Evolutionary conservation across 2,329 filamentous ascomycete species (phyloP), one percentile per base, ranked within the genome.

Genomic region (Cordyceps tenuipes): DNA sequence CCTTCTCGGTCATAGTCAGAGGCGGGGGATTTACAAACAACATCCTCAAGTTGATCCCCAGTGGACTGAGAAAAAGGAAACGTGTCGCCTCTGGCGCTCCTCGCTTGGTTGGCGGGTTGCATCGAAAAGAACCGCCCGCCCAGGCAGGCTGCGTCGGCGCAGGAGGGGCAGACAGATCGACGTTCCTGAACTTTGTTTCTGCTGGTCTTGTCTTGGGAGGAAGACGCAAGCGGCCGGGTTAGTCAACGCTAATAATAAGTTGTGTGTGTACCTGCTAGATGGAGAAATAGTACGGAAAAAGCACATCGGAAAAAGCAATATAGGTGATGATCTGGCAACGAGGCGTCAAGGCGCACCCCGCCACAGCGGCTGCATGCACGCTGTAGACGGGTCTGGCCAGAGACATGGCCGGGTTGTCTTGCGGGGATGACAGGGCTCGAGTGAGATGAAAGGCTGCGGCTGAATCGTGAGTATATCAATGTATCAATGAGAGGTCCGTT

Each of bases 341-440:
- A 10, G 50, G 36, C 50, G 34, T 47, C 29, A 36, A 23, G n/a
- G 26, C 49, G 31, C 43, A 39, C 53, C 53, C 53, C 43, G 43
- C 53, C 43, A 21, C 43, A 46, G 53, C 53, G 53, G 53, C 53
- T 56, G 53, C 53, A 54, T 29, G 52, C 53, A 39, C 34, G 43
- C 53, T 56, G 53, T 26, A 48, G 53, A 56, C 53, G n/a, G 31
- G 53, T 23, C 53, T 29, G 53, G 26, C 5, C 23, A 54, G 23
- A 48, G 44, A 56, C 53, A 56, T 56, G 53, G 53, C 53, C 34
- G 23, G 43, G 15, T 8, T n/a, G 53, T 48, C 43, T 48, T 43
- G 43, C 43, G 53, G 53, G 53, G 43, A n/a, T 47, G 53, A 13
- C 43, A 39, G 31, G 52, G 53, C 43, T 48, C 31, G 31, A 34